Conservation (phyloP, 1,139 yeast species). For the Debaryomycetaceae sp. region DNA sequence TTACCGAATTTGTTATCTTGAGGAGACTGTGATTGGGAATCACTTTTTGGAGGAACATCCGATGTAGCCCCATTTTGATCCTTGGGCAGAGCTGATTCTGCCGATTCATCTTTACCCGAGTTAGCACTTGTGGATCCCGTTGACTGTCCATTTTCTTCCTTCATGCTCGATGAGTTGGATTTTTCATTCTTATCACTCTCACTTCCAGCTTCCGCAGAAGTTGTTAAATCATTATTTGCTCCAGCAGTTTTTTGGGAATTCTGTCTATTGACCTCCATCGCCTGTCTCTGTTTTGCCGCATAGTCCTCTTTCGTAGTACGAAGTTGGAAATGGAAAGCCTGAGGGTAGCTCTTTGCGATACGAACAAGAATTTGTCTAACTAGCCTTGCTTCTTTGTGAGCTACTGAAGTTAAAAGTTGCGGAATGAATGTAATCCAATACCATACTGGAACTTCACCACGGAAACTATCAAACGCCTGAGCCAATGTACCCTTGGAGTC, state of each 20-base stretch:
- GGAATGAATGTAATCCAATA: constrained; percentile 98
- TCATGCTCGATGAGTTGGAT: neutral
- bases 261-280: constrained; percentile 51
- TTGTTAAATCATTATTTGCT: constrained; percentile 3
- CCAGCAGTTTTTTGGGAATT: constrained; percentile 6
- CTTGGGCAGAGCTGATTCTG: too few species aligned
- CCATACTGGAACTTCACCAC: constrained; percentile 98
- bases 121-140: neutral
- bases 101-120: neutral
- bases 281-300: constrained; percentile 81
- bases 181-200: neutral
- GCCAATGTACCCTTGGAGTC: constrained; percentile 79
- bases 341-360: constrained; percentile 96
- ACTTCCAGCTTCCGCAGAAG: neutral
- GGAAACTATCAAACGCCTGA: constrained; percentile 84
- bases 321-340: constrained; percentile 92
- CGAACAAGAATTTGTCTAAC: constrained; percentile 85
- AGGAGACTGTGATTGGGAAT: neutral
- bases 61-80: neutral
- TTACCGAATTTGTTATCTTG: neutral
- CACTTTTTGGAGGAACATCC: neutral
- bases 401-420: constrained; percentile 82
- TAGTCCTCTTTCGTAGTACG: constrained; percentile 94
- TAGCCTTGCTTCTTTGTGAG: constrained; percentile 85
- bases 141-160: neutral